Conservation (phyloP, 2,329 filamentous ascomycete species). For the Xylaria hypoxylon region DNA sequence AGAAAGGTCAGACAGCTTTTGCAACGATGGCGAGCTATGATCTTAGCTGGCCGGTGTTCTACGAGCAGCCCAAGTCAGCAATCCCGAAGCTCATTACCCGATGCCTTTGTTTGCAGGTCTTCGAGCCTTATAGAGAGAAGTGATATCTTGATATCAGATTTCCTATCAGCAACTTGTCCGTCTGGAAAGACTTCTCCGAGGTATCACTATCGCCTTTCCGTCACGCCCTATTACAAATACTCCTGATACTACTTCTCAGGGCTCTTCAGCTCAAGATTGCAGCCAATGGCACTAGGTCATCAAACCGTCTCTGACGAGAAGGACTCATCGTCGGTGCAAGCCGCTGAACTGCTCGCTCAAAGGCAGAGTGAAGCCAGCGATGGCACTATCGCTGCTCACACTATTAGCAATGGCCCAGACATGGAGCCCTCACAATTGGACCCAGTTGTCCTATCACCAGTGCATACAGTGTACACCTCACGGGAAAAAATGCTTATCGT, state of each 20-base stretch:
- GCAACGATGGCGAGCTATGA: background rate
- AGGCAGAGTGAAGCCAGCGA: constrained; percentile 38
- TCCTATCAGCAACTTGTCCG: background rate
- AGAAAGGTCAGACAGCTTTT: background rate
- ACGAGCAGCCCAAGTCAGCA: constrained; percentile 7
- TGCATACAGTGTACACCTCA: constrained; percentile 40
- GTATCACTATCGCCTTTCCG: background rate
- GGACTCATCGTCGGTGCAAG: constrained; percentile 13
- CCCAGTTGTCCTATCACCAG: constrained; percentile 30
- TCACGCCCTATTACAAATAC: background rate
- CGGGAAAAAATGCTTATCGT: constrained; percentile 45
- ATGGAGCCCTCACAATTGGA: constrained; percentile 34
- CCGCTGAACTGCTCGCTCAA: constrained; percentile 14
- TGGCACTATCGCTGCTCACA: constrained; percentile 34
- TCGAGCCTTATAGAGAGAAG: background rate
- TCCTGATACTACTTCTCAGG: background rate
- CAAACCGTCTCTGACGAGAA: constrained; percentile 25
- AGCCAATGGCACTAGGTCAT: constrained; percentile 25
- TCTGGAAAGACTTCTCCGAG: background rate
- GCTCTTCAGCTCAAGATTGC: background rate
- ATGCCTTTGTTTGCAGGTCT: background rate
- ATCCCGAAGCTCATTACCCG: constrained; percentile 4
- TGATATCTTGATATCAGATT: constrained; percentile 3
- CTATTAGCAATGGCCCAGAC: constrained; percentile 17
- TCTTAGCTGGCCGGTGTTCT: background rate